Evolutionary conservation across 2,329 filamentous ascomycete genomes (phyloP), one percentile per base, ranked within the genome.

Genomic region (Endoconidiophora laricicola): DNA sequence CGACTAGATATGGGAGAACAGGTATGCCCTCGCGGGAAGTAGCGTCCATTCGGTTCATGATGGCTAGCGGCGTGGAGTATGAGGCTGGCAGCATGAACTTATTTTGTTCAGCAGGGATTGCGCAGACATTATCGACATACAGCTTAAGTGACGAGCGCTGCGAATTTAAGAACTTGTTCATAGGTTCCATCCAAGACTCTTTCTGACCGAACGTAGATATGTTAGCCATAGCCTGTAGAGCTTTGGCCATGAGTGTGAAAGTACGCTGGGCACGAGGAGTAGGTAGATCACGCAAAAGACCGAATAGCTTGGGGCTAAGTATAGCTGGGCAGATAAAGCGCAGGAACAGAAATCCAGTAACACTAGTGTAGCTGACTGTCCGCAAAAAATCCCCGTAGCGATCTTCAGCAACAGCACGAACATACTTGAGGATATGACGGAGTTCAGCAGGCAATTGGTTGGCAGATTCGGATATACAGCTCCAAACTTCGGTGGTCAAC

Each of bases 121-220:
- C 78, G 66, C 90, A 95, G 44, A 95, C 77, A 26, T 78, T 73
- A 60, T 96, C 88, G 54, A 95, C 82, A 58, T 88, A 95, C 44
- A 81, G 75, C 62, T 88, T 93, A 64, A 95, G 86, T 38, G 83
- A 76, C 57, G 81, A 74, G 18, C 87, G 78, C 59, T 94, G 81
- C 1, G 77, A 71, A 6, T 72, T 73, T 37, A 96, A 68, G 58
- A 95, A 95, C 41, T 76, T 76, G 60, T 95, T 96, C 90, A 96
- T 96, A 0, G 87, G 87, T 65, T 94, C 88, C 88, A 96, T 95
- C 86, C 87, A 96, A n/a, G 83, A 79, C 63, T 96, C 90, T 61
- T 94, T 94, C 60, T 84, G 88, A 39, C 90, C 90, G 60, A 95
- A 95, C 0, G 79, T 86, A 2, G 86, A 85, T 65, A 95, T 73